Evolutionary conservation across 306 rosid species (phyloP), one percentile per base, ranked within the genome.

Genomic region (Sicyos baderoa): DNA sequence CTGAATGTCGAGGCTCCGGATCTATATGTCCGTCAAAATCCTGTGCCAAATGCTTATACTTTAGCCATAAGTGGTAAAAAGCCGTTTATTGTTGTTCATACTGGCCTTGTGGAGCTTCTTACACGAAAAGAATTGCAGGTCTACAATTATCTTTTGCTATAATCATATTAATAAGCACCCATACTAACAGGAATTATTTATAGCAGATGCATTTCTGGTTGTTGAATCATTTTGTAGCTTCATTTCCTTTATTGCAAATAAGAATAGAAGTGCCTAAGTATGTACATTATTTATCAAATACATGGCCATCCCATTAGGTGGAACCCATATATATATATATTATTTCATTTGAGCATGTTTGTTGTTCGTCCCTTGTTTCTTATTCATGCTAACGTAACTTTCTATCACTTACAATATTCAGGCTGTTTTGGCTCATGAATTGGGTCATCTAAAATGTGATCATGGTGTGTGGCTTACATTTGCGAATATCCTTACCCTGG

Each of bases 391-490:
- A n/a, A 59, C 58, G 54, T 82, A 71, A 83, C 72, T 72, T 77
- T 21, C 73, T 12, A 53, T 59, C 54, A 75, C 69, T 70, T 77
- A 68, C 54, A 73, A 47, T 16, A 21, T 68, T 47, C 78, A 90
- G 99, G 96, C 94, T 80, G 99, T 90, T 85, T 85, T 93, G 87
- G 99, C 99, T 84, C 99, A 93, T 70, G 99, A 93, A 76, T 78
- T 93, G 86, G 99, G 97, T 56, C 97, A 93, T 81, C 79, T 93
- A 81, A 93, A 93, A 85, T 93, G 99, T 57, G 96, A 89, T 80
- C 99, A 90, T 80, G 99, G 99, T 68, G 85, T 93, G 74, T 93
- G 99, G 97, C 96, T 93, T 64, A 93, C 99, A 23, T 85, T 90
- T 74, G 96, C 96, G 2, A 93, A 93, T 88, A 93, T 93, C 79